Conservation (phyloP, 1,284 basidiomycete genomes). For the Marasmius oreades region DNA sequence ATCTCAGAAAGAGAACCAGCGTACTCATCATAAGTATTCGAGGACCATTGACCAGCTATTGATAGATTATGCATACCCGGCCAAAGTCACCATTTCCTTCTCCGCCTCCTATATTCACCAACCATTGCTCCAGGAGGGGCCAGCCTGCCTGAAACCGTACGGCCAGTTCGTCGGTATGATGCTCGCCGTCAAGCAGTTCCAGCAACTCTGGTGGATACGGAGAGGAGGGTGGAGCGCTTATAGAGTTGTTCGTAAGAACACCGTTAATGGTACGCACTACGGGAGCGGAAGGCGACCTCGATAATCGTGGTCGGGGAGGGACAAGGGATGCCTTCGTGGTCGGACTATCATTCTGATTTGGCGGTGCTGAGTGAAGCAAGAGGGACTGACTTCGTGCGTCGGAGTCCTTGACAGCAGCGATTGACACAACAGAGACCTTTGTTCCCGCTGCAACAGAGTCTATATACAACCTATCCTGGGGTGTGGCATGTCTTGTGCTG, state of each 20-base stretch:
- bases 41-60: too few relatives aligned
- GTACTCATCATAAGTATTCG: too few relatives aligned
- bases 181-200: constrained; percentile 76
- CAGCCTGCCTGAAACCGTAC: constrained; percentile 81
- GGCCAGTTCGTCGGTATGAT: constrained; percentile 89
- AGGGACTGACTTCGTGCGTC: constrained; percentile 18
- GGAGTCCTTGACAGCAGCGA: constrained; percentile 10
- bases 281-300: constrained; percentile 37
- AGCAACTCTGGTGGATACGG: constrained; percentile 57
- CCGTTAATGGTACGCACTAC: constrained; percentile 19
- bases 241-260: constrained; percentile 23
- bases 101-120: constrained; percentile 61
- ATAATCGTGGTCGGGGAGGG: constrained; percentile 41
- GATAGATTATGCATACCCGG: constrained; percentile 41
- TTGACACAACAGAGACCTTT: not conserved
- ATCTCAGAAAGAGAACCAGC: too few relatives aligned
- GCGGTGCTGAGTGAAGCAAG: constrained; percentile 1
- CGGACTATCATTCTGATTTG: constrained; percentile 10
- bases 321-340: constrained; percentile 5
- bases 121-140: constrained; percentile 77
- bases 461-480: constrained; percentile 11
- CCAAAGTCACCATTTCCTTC: constrained; percentile 40
- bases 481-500: constrained; percentile 14
- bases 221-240: constrained; percentile 9
- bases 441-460: constrained; percentile 15